phyloP scores from a whole-genome alignment of 768 basidiomycete species.

The Mycena crocata region DNA sequence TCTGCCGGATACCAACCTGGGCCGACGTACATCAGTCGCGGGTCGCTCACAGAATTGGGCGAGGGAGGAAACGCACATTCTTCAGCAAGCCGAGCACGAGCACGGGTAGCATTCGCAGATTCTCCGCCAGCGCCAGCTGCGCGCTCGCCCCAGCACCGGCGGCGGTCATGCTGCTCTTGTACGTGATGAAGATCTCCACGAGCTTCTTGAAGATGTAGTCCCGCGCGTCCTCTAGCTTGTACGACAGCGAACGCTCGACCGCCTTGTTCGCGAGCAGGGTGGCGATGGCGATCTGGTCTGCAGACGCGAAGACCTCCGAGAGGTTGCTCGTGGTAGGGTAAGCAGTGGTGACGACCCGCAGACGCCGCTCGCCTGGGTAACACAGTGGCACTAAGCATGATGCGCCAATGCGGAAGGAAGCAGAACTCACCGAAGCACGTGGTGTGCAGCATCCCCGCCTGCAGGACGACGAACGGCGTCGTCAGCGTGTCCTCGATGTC shows the following conservation, averaged over 20 bases:
- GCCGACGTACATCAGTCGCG: constrained; percentile 8
- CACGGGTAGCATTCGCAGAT: constrained; percentile 94
- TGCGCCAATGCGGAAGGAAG: background rate
- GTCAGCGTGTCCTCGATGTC: constrained; percentile 96
- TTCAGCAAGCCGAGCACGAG: constrained; percentile 92
- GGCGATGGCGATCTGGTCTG: constrained; percentile 88
- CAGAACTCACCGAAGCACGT: constrained; percentile 80
- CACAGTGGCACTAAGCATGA: background rate
- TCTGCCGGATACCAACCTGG: constrained; percentile 94
- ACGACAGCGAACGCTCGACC: constrained; percentile 86
- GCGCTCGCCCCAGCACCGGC: constrained; percentile 94
- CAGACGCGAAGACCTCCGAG: constrained; percentile 90
- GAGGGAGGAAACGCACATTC: constrained; percentile 68
- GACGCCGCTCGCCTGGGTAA: constrained; percentile 78
- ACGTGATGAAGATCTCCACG: constrained; percentile 85
- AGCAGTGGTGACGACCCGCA: constrained; percentile 90
- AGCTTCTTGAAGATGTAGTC: constrained; percentile 87
- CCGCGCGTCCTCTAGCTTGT: constrained; percentile 90
- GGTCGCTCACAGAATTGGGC: background rate
- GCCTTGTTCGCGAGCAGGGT: constrained; percentile 93
- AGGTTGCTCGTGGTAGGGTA: constrained; percentile 89
- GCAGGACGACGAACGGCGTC: constrained; percentile 91
- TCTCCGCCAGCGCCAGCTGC: constrained; percentile 91
- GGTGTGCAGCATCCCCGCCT: constrained; percentile 94
- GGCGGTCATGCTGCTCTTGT: constrained; percentile 97